Base-by-base conservation (phyloP, 2,329 filamentous ascomycete species). In the Aspergillus fischeri region DNA sequence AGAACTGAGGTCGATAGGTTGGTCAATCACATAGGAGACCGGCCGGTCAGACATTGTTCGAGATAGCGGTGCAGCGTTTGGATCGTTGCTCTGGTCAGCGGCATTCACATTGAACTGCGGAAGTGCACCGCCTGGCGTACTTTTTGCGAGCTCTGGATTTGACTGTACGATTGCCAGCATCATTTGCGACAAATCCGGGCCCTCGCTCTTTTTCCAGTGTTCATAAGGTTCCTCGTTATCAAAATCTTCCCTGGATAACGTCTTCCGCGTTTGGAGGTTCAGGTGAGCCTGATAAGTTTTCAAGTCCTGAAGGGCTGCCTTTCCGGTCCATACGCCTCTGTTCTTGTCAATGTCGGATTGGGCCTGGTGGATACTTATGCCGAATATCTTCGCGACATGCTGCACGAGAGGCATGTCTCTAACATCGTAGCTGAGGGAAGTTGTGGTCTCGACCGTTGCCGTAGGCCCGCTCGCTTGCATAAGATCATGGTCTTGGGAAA, bases 351-450 rank as follows among this genome's bases (percentile, higher is more conserved):
- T 90, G 67, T 97, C 92, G 47, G 84, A 83, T 76, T 99, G 94
- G 5, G 92, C 88, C 64, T 94, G 87, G 1, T 87, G 86, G 63
- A 89, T 86, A 47, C 86, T 86, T 58, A 93, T 81, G 48, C 89
- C 89, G 75, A 97, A 99, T 61, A 97, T 90, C 66, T 83, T 87
- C 52, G 89, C 90, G 27, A 99, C 92, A 38, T 88, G 84, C 71
- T 94, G 88, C 28, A 96, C 94, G 76, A 97, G 83, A 41, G 88
- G 88, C 94, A 99, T 99, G 71, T 99, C 94, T 75, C 94, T 96
- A 70, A 97, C 88, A 73, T 97, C 91, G 73, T 96, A 91, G 69
- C 86, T 94, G 57, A 95, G 79, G 10, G 93, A 92, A 2, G 92
- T 85, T 56, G 90, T 82, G 24, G 93, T 89, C 73, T 97, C 93